Base-by-base conservation (phyloP, 768 basidiomycete species). In the Pleurotus ostreatus region DNA sequence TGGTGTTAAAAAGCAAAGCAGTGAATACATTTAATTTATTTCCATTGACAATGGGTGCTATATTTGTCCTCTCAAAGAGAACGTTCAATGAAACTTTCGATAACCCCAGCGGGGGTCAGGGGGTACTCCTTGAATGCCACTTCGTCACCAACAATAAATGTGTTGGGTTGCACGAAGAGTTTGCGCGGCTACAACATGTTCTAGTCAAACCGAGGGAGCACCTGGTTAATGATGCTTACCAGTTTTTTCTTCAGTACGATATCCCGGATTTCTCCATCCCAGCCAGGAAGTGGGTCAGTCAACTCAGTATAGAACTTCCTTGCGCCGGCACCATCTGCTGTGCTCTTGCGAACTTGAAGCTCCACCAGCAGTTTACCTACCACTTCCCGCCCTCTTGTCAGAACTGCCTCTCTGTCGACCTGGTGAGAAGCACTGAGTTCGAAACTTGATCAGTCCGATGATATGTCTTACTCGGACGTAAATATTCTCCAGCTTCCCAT, bases 111-210 rank as follows among this genome's bases (percentile, higher is more conserved):
- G 1, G 81, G 64, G 0, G 85, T 90, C 55, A 89, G 70, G 7
- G 88, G 82, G 65, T 93, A 93, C 63, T 94, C 91, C 67, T 84
- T 89, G 58, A 95, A 71, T 53, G 83, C 73, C 23, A 91, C 88
- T 62, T 90, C 82, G 23, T 74, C 85, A 60, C 83, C 72, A 52
- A 79, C 79, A 47, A 92, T 61, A 61, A 85, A 73, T 12, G 91
- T 91, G 63, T 88, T 93, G 2, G 90, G 88, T 68, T 92, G 92
- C 2, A 91, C 85, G 69, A 94, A 88, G 15, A 92, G 78, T 69
- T 92, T 94, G 57, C 92, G 83, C 15, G 92, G 88, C 86, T 93
- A 61, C 54, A 58, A 55, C n/a, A 48, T 23, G 8, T 9, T 23
- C n/a, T 5, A 12, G 11, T 55, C 18, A 58, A 51, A 15, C n/a